A percentile compares a stretch with the other conserved stretches of the same genome.
Evolutionary conservation across 1,284 basidiomycete genomes (phyloP).

Genomic region (Entoloma clypeatum): DNA sequence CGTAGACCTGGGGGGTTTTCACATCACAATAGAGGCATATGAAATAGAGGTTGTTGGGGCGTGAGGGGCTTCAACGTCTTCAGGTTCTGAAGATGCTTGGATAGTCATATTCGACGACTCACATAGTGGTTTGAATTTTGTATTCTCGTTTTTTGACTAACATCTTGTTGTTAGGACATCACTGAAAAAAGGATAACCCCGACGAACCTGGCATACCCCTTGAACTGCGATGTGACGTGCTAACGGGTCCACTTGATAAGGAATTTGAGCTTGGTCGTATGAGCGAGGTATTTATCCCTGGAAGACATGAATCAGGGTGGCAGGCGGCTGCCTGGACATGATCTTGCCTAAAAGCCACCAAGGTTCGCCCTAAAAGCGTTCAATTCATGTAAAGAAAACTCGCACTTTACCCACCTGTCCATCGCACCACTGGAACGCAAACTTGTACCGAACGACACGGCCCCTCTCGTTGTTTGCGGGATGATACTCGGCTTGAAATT

Average conservation of each 20-base stretch:
- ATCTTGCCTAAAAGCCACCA: conserved; percentile 45
- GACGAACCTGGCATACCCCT: too few relatives aligned
- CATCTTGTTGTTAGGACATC: background rate
- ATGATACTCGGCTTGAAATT: conserved; percentile 57
- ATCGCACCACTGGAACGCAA: conserved; percentile 76
- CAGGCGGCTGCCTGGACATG: too few relatives aligned
- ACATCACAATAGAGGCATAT: conserved; percentile 34
- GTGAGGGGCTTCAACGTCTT: conserved; percentile 3
- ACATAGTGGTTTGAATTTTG: conserved; percentile 5
- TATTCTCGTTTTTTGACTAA: conserved; percentile 8
- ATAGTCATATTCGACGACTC: background rate
- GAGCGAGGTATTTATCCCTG: background rate
- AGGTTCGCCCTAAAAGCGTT: conserved; percentile 34
- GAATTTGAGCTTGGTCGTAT: too few relatives aligned
- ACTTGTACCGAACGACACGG: conserved; percentile 66
- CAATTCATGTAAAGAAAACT: background rate
- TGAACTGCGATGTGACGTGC: too few relatives aligned
- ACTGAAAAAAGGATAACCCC: background rate
- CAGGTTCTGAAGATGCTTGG: background rate
- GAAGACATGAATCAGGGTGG: background rate
- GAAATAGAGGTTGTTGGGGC: conserved; percentile 13
- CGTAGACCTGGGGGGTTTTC: conserved; percentile 52
- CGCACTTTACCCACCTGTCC: conserved; percentile 47
- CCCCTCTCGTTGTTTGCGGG: conserved; percentile 40
- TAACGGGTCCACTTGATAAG: too few relatives aligned